Evolutionary conservation across 768 basidiomycete genomes (phyloP).

Genomic region (Lactarius deliciosus): DNA sequence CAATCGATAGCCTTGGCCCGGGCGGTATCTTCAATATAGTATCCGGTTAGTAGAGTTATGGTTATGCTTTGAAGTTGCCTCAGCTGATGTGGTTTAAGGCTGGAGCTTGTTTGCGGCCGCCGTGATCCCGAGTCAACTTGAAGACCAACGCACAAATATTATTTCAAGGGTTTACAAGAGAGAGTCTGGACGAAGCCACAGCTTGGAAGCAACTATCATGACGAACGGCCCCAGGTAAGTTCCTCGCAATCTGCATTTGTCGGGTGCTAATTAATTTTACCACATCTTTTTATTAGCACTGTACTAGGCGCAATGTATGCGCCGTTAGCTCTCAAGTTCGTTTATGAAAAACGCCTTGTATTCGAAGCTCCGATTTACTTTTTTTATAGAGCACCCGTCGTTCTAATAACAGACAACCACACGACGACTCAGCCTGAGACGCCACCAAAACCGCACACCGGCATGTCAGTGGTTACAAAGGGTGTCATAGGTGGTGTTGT

Average conservation of each 20-base stretch:
- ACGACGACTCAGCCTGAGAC: not conserved
- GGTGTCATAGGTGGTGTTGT: not conserved
- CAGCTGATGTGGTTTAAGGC: slow-evolving; percentile 9
- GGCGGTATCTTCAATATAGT: not conserved
- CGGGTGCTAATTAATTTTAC: too few species aligned
- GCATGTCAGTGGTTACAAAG: not conserved
- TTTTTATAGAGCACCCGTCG: not conserved
- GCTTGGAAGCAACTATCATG: too few species aligned
- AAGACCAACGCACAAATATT: not conserved
- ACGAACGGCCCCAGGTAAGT: too few species aligned
- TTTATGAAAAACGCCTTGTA: not conserved
- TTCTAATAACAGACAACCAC: not conserved
- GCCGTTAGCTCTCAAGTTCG: not conserved
- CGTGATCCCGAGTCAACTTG: not conserved
- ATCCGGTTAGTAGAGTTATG: not conserved
- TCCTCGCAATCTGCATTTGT: too few species aligned
- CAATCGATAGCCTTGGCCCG: not conserved
- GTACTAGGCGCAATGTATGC: not conserved
- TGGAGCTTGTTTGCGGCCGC: slow-evolving; percentile 22
- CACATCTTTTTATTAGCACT: not conserved
- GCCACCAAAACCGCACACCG: not conserved
- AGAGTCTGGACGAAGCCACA: too few species aligned
- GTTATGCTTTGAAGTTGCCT: not conserved
- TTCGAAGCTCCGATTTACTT: not conserved
- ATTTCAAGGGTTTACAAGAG: too few species aligned